Evolutionary conservation across 1,284 basidiomycete genomes (phyloP), one percentile per base, ranked within the genome.

Genomic region (Singerocomus inundabilis): DNA sequence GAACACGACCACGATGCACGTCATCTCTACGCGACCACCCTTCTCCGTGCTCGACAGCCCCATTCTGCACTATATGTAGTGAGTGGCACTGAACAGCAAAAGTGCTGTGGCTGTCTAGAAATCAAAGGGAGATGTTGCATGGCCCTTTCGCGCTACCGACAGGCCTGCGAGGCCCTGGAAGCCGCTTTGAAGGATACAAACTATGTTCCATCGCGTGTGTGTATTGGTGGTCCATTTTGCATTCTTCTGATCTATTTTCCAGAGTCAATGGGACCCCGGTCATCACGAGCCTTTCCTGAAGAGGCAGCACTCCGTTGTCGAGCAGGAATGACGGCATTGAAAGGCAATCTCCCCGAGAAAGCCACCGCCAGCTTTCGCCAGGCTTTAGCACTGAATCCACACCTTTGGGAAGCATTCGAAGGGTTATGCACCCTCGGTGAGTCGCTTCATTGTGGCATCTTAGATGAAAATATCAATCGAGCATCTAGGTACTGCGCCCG

Each of bases 341-440:
- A 84, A 68, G 88, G 86, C 40, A 90, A 91, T 65, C 75, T 88
- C 49, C 78, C 78, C 3, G 84, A 87, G 47, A 78, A 80, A 55
- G 93, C 94, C 13, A 75, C 79, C 26, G 67, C 73, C 46, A 85
- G 84, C 63, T 95, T 90, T 66, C 76, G 78, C 32, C 78, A 84
- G 51, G 91, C 92, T 12, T 75, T 97, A 48, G 67, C 72, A 13
- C 69, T 87, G 41, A 86, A 93, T 66, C 89, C 91, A 21, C 82
- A 91, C 70, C 71, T 94, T 41, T 97, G 93, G 93, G 94, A 98
- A 68, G 94, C 94, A 1, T 92, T 95, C 64, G 89, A 92, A 57
- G 93, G 91, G 0, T 70, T 98, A 26, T 97, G 93, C 66, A 73
- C 82, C 44, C 72, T 92, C 34, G 93, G 94, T 91, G 58, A 57